Evolutionary conservation across 2,329 filamentous ascomycete genomes (phyloP), one percentile per base, ranked within the genome.

Genomic region (Aspergillus amoenus): DNA sequence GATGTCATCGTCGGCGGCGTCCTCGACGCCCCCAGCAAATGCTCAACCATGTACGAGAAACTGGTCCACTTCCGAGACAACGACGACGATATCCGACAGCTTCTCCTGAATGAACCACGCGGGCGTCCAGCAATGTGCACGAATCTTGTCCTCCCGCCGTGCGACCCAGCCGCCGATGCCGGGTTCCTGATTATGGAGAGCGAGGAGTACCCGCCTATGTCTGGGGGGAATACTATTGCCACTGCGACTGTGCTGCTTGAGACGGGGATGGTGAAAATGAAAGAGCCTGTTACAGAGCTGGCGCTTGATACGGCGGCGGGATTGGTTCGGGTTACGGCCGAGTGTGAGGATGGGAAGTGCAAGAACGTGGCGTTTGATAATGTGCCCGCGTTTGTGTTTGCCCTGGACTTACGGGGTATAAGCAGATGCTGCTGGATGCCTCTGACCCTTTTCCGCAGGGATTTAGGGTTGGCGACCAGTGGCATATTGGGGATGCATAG

Each of bases 1-100:
- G 79, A 82, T 61, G 79, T 82, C 9, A 73, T 82, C 37, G 70
- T 77, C 8, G 77, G 78, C 17, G 80, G 79, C 13, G 76, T 81
- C 3, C 68, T 77, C 1, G 76, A 81, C 17, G 73, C 61, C 1
- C 55, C 61, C 1, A 52, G 70, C 27, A 30, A 30, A 3, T 49
- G 51, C 17, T 72, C 72, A 21, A 79, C 75, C 17, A 81, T 82
- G 79, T 78, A 73, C 59, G 77, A 81, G 4, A 81, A 82, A 60
- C 63, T 81, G 27, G 59, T 70, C 1, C 66, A 79, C 60, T 78
- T 81, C 60, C 67, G 66, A 56, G 64, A 63, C 2, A 62, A 78
- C 27, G 64, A 71, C 1, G 77, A 81, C 53, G 56, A 70, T 5
- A 58, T 79, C 1, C 74, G 79, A 1, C 65, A 77, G 24, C 64